Percentiles rank a stretch among this genome's conserved stretches.
Evolutionary conservation across 1,284 basidiomycete genomes (phyloP).

Genomic region (Ganoderma boninense): DNA sequence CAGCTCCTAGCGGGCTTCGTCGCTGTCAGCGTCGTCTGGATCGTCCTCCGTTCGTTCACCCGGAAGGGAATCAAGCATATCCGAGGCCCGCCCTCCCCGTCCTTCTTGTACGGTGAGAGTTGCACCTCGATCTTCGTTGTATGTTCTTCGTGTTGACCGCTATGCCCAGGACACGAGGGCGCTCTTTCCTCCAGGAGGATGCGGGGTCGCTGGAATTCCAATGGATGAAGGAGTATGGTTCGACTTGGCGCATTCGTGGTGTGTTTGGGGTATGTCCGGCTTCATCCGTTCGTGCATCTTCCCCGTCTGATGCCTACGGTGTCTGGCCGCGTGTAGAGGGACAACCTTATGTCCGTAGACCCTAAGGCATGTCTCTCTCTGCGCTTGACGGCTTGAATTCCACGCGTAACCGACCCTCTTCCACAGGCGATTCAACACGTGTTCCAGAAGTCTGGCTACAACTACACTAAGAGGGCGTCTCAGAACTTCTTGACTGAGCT

Average conservation of each 20-base stretch:
- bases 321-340: slow-evolving; percentile 4
- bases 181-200: slow-evolving; percentile 29
- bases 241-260: slow-evolving; percentile 30
- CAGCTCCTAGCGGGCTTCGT: neutral
- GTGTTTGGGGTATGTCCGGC: slow-evolving; percentile 29
- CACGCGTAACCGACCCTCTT: too few species aligned
- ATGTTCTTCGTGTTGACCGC: neutral
- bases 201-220: slow-evolving; percentile 34
- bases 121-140: too few species aligned
- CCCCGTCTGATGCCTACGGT: neutral
- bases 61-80: neutral
- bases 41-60: neutral
- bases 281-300: neutral
- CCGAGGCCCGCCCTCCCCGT: slow-evolving; percentile 8
- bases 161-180: slow-evolving; percentile 29
- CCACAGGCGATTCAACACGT: slow-evolving; percentile 39
- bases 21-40: neutral
- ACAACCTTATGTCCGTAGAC: slow-evolving; percentile 26
- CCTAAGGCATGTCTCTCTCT: slow-evolving; percentile 28
- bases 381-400: too few species aligned
- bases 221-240: slow-evolving; percentile 35
- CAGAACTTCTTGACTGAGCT: slow-evolving; percentile 23
- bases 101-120: slow-evolving; percentile 4
- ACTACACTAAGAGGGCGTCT: slow-evolving; percentile 34
- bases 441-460: slow-evolving; percentile 38